Percentiles rank a stretch among this genome's conserved stretches.
These are phyloP conservation scores for Isoetes engelmannii DNA, from an alignment of 83 land plant genomes.

Conservation along the genomic window DNA sequence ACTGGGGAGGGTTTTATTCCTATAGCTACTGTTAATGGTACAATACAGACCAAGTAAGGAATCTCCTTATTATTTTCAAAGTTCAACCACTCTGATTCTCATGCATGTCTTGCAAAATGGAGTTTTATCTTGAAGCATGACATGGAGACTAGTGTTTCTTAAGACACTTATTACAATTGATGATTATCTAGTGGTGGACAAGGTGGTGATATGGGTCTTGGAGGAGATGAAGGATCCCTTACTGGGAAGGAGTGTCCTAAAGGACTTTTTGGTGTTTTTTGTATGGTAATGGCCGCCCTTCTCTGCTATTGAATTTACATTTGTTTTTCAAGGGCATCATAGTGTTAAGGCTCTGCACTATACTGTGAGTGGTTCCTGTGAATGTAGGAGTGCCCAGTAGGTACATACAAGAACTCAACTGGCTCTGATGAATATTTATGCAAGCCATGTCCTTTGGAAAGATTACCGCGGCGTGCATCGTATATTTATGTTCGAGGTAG, in stretches of 20 bases:
- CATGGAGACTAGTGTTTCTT: too few species aligned
- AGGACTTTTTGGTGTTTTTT: slow-evolving; percentile 86
- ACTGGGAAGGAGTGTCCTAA: slow-evolving; percentile 78
- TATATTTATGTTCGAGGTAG: slow-evolving; percentile 73
- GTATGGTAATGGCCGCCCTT: slow-evolving; percentile 45
- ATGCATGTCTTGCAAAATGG: too few species aligned
- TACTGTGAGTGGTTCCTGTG: background rate
- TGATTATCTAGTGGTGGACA: slow-evolving; percentile 56
- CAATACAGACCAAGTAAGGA: slow-evolving; percentile 44
- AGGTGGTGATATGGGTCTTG: slow-evolving; percentile 41
- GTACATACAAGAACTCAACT: slow-evolving; percentile 74
- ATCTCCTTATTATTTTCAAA: background rate
- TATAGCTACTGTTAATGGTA: slow-evolving; percentile 63
- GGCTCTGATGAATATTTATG: slow-evolving; percentile 68
- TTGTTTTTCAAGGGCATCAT: too few species aligned
- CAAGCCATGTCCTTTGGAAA: slow-evolving; percentile 51
- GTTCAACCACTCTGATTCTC: too few species aligned
- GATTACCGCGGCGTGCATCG: slow-evolving; percentile 68
- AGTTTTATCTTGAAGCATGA: too few species aligned
- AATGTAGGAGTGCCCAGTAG: slow-evolving; percentile 83
- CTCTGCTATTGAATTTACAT: background rate
- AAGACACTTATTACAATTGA: background rate
- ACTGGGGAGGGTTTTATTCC: slow-evolving; percentile 84
- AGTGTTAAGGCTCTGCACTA: background rate
- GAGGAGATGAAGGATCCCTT: slow-evolving; percentile 73